phyloP scores from a whole-genome alignment of 2,329 filamentous ascomycete species.

The Penicillium sp. region DNA sequence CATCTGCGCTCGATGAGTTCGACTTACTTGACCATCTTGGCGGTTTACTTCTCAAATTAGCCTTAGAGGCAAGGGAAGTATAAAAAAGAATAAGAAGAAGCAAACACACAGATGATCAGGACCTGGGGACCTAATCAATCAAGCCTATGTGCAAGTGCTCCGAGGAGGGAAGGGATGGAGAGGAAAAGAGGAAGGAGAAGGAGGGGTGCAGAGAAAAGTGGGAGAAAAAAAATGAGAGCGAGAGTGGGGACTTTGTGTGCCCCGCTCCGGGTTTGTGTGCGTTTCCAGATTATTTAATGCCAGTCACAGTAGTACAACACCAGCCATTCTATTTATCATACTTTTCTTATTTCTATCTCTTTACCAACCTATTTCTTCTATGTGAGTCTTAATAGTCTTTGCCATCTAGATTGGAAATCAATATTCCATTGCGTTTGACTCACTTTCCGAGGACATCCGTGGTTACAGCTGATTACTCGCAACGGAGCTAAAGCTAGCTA shows the following conservation, averaged over 20 bases:
- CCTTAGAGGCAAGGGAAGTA: slow-evolving; percentile 42
- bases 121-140: slow-evolving; percentile 42
- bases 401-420: not conserved
- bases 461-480: slow-evolving; percentile 4
- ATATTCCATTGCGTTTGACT: not conserved
- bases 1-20: slow-evolving; percentile 4
- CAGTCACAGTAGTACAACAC: not conserved
- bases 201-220: slow-evolving; percentile 28
- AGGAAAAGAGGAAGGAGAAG: slow-evolving; percentile 26
- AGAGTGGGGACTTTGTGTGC: slow-evolving; percentile 28
- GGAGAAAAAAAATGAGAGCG: slow-evolving; percentile 29
- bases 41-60: slow-evolving; percentile 58
- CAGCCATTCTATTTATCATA: not conserved
- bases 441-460: slow-evolving; percentile 8
- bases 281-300: slow-evolving; percentile 10
- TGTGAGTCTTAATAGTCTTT: not conserved
- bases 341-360: not conserved
- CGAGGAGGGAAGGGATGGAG: slow-evolving; percentile 29
- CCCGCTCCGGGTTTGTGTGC: slow-evolving; percentile 21
- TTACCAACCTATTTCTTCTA: not conserved
- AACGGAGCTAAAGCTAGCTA: not conserved
- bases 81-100: slow-evolving; percentile 24
- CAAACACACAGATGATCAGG: slow-evolving; percentile 43
- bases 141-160: slow-evolving; percentile 42
- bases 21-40: slow-evolving; percentile 99